Evolutionary conservation across 192 early-diverging fungal species (phyloP), one percentile per base, ranked within the genome.

Genomic region (Coemansia sp.): DNA sequence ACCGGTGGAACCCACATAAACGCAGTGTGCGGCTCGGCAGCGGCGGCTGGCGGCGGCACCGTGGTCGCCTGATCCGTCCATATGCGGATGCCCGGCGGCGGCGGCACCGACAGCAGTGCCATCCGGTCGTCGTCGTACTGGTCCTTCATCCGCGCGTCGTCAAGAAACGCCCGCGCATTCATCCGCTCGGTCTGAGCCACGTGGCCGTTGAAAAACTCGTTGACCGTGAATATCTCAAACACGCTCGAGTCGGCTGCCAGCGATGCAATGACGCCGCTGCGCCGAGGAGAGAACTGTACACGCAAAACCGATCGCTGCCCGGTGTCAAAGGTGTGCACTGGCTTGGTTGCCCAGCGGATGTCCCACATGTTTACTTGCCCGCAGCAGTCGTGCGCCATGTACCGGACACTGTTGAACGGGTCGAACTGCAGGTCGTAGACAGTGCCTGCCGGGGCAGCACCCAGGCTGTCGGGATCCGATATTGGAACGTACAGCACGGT

Each of bases 381-480:
- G 8, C 39, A 30, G 10, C 73, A 50, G 46, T 76, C 62, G 55
- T 65, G 58, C 8, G 73, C 67, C 73, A 76, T 60, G 36, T 66
- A 76, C 7, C 63, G 62, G 25, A 59, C 22, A 44, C 42, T 58
- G 58, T 61, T 70, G 47, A 70, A 76, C 11, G 73, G 73, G 8
- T 76, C 73, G 40, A 76, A 76, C 36, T 70, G 62, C 67, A 76
- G 34, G 21, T 76, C 67, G 19, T 69, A 69, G 15, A 75, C 59
- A 51, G 67, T 62, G 17, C 54, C 59, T 10, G 64, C 35, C n/a
- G 54, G 21, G 28, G 38, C 29, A 0, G 27, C 28, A 2, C 28
- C 57, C 3, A 39, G 3, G 23, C 34, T 41, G 23, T 42, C 31
- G 19, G 44, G 25, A 14, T 51, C 51, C 2, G 61, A n/a, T 23